phyloP scores from a whole-genome alignment of 2,329 filamentous ascomycete species.

The Ceratocystis cubensis region DNA sequence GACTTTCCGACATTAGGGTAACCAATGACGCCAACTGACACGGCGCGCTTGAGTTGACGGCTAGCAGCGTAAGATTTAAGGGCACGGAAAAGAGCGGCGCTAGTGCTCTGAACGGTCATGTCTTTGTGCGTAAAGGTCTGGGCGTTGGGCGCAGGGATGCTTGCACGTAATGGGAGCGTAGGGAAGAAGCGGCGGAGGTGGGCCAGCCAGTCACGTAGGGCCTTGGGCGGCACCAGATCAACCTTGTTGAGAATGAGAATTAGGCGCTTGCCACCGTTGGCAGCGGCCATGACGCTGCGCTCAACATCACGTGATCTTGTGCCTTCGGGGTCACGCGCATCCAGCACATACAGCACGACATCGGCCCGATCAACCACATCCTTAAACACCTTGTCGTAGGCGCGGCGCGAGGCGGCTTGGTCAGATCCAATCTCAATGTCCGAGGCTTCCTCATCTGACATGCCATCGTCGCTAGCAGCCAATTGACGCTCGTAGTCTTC shows the following conservation, averaged over 20 bases:
- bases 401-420: slow-evolving; percentile 58
- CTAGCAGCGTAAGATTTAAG: slow-evolving; percentile 78
- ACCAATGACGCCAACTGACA: slow-evolving; percentile 85
- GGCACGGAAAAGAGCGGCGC: slow-evolving; percentile 71
- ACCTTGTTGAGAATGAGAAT: slow-evolving; percentile 95
- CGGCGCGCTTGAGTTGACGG: slow-evolving; percentile 74
- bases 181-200: slow-evolving; percentile 84
- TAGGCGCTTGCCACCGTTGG: slow-evolving; percentile 68
- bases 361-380: slow-evolving; percentile 79
- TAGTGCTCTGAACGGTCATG: slow-evolving; percentile 74
- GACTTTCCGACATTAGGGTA: slow-evolving; percentile 96
- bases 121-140: slow-evolving; percentile 88
- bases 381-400: slow-evolving; percentile 95
- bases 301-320: slow-evolving; percentile 86
- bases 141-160: slow-evolving; percentile 68
- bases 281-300: slow-evolving; percentile 79
- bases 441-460: slow-evolving; percentile 43
- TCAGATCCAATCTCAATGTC: slow-evolving; percentile 39
- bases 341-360: slow-evolving; percentile 83
- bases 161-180: slow-evolving; percentile 77
- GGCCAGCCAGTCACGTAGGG: slow-evolving; percentile 72
- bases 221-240: slow-evolving; percentile 70
- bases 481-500: slow-evolving; percentile 58
- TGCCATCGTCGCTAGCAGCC: slow-evolving; percentile 46
- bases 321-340: slow-evolving; percentile 81